These are phyloP conservation scores for Naegleria fowleri DNA, from an alignment of 208 protist species.

Conservation along the genomic window DNA sequence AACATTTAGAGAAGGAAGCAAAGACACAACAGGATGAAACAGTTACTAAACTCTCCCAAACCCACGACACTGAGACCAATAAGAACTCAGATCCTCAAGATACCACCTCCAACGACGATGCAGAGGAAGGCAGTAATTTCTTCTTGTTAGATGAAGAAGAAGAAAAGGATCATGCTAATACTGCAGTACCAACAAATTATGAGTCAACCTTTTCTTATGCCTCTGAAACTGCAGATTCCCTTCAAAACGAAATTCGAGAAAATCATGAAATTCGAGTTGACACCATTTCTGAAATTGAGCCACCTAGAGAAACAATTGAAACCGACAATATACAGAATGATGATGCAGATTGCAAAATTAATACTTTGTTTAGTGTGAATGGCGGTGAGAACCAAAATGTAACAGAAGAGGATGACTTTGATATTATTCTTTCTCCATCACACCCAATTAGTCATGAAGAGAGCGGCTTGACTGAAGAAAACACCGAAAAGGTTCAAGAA, in stretches of 20 bases:
- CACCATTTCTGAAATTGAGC: background rate
- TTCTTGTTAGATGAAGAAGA: background rate
- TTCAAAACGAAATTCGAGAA: background rate
- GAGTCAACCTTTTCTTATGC: background rate
- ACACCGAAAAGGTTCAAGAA: too few species aligned
- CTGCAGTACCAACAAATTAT: background rate
- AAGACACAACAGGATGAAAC: too few species aligned
- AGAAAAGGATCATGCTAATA: background rate
- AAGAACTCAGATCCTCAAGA: background rate
- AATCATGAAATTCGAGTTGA: background rate
- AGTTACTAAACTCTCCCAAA: too few species aligned
- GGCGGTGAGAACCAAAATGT: too few species aligned
- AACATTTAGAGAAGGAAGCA: too few species aligned
- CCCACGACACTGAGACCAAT: too few species aligned
- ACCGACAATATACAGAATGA: background rate
- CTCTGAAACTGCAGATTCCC: background rate
- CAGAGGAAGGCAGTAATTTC: background rate
- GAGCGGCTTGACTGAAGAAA: too few species aligned
- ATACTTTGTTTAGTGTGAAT: too few species aligned
- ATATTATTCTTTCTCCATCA: background rate
- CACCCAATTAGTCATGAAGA: too few species aligned
- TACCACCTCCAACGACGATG: background rate
- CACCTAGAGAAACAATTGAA: background rate
- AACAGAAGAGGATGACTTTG: background rate
- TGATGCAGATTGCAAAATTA: background rate